These are phyloP conservation scores for Auxenochlorella pyrenoidosa DNA, from an alignment of 139 green algal genomes.

Conservation along the genomic window DNA sequence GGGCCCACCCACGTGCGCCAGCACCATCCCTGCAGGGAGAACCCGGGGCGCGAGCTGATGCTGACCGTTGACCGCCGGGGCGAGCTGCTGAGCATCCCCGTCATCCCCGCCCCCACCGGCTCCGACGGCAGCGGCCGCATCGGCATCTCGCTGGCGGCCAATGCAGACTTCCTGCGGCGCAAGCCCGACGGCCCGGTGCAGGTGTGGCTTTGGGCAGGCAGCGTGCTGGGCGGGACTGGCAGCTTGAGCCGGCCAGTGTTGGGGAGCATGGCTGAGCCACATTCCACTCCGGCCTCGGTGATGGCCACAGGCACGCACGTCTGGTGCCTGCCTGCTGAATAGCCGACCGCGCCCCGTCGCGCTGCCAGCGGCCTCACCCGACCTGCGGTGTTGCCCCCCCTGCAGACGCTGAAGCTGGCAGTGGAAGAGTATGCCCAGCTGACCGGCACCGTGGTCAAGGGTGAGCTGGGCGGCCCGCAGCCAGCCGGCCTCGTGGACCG, in stretches of 20 bases:
- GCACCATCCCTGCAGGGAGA: slow-evolving; percentile 35
- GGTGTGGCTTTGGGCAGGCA: not conserved
- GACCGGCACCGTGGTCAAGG: slow-evolving; percentile 12
- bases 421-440: slow-evolving; percentile 18
- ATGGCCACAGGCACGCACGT: no score
- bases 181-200: slow-evolving; percentile 30
- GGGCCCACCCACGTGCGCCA: no score
- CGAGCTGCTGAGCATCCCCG: slow-evolving; percentile 37
- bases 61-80: slow-evolving; percentile 43
- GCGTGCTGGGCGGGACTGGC: not conserved
- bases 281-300: no score
- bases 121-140: slow-evolving; percentile 83
- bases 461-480: not conserved
- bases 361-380: not conserved
- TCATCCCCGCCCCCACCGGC: slow-evolving; percentile 43
- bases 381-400: not conserved
- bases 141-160: slow-evolving; percentile 86
- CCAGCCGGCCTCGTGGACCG: not conserved
- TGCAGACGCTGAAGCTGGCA: slow-evolving; percentile 12
- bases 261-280: no score
- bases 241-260: not conserved
- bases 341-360: no score
- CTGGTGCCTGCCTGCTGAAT: no score
- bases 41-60: slow-evolving; percentile 44
- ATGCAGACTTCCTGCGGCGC: slow-evolving; percentile 68